Base-by-base conservation (phyloP, 2,329 filamentous ascomycete genomes). In the Arthrocladium fulminans region DNA sequence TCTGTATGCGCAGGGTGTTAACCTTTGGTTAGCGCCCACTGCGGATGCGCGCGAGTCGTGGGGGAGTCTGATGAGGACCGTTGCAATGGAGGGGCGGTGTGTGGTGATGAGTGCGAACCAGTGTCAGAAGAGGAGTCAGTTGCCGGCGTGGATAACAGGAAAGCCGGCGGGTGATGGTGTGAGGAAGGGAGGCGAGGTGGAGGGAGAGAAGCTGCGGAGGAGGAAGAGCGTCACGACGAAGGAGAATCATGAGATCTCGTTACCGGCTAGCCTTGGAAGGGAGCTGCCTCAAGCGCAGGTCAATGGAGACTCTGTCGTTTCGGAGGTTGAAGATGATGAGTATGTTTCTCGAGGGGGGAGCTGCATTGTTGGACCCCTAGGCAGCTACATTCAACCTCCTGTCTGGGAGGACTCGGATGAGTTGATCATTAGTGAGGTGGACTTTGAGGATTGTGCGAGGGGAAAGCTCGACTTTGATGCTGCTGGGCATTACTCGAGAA, bases 41-140 rank as follows among this genome's bases (percentile, higher is more conserved):
- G 89, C 89, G 1, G 90, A 96, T 67, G 79, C 75, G 17, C 76
- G 89, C 52, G 85, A 90, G 59, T 81, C 86, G 0, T 97, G 90
- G 90, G 67, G 86, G 20, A 70, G 80, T 0, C 70, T 94, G n/a
- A 84, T 95, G 80, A 77, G 83, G 45, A 94, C 88, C 0, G 73
- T 92, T 5, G 88, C 80, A 2, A 75, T 79, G 46, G 90, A 97
- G 65, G 86, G 88, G 0, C 75, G 89, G 17, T 86, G 86, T 57
- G 89, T 94, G 57, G 88, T 96, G 15, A 70, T 96, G 2, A 88
- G 80, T 60, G 81, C 86, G 38, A 95, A 95, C 64, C 89, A 94
- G 72, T 89, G 84, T 61, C 76, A 86, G 2, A 77, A 73, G 53
- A 73, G 69, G 54, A 74, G 72, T 39, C 68, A 81, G 51, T 61